A percentile compares a stretch with the other conserved stretches of the same genome.
phyloP scores from a whole-genome alignment of 306 rosid genomes.

The Morella rubra region DNA sequence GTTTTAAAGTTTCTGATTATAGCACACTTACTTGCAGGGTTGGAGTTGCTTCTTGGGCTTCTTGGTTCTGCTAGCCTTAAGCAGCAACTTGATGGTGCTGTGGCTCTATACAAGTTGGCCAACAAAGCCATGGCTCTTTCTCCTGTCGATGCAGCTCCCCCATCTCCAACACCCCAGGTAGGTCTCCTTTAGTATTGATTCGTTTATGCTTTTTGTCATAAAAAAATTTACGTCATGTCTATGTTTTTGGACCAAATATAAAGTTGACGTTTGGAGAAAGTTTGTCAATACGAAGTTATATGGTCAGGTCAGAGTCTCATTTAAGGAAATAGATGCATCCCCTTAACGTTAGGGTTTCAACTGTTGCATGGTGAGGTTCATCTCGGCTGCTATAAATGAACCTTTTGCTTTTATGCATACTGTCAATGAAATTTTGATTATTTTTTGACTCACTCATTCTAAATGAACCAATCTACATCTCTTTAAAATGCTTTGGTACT shows the following conservation, averaged over 20 bases:
- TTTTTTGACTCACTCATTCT: neutral
- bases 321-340: neutral
- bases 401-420: too few species aligned
- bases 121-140: slow-evolving; percentile 74
- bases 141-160: slow-evolving; percentile 94
- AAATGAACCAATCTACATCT: neutral
- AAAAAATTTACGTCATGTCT: neutral
- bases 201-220: neutral
- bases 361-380: neutral
- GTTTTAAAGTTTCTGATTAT: slow-evolving; percentile 27
- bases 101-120: slow-evolving; percentile 84
- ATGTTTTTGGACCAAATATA: neutral
- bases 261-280: neutral
- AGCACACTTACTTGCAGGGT: slow-evolving; percentile 50
- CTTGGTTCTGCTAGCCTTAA: slow-evolving; percentile 66
- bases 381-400: too few species aligned
- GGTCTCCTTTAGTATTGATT: slow-evolving; percentile 20
- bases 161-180: slow-evolving; percentile 97
- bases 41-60: slow-evolving; percentile 89
- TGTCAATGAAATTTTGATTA: too few species aligned
- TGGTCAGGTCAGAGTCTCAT: neutral
- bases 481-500: neutral
- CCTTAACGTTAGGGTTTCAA: neutral
- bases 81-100: slow-evolving; percentile 95
- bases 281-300: neutral